Conservation (phyloP, 805 yeast species). For the Kuraishia cidri region DNA sequence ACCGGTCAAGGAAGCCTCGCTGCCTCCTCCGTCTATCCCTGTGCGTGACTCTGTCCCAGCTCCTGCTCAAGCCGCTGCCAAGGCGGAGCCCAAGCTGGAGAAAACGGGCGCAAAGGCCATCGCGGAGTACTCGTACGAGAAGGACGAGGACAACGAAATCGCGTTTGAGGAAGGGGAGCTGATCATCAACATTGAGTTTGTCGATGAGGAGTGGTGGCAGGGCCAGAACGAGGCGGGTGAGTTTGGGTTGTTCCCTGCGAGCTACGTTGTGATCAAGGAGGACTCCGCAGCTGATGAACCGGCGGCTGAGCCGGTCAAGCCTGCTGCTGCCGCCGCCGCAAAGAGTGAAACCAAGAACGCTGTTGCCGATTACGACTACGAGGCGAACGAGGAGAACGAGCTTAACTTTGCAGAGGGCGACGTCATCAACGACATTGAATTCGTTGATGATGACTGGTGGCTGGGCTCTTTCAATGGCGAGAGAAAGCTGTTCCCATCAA, state of each 20-base stretch:
- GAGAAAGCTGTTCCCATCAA: conserved; percentile 84
- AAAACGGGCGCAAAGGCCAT: conserved; percentile 33
- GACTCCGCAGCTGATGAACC: conserved; percentile 10
- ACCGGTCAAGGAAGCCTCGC: conserved; percentile 3
- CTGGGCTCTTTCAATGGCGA: conserved; percentile 75
- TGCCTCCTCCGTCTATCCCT: too few relatives aligned
- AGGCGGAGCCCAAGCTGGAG: conserved; percentile 7
- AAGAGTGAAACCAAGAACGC: conserved; percentile 33
- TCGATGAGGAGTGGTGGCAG: conserved; percentile 70
- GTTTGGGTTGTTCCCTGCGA: conserved; percentile 47
- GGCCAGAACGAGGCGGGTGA: conserved; percentile 29
- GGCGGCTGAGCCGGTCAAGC: conserved; percentile 6
- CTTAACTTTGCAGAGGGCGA: conserved; percentile 81
- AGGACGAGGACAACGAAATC: conserved; percentile 73
- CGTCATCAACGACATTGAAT: conserved; percentile 70
- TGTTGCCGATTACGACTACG: conserved; percentile 69
- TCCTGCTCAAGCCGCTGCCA: conserved; percentile 9
- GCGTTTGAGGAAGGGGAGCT: conserved; percentile 57
- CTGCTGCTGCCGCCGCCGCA: conserved; percentile 11
- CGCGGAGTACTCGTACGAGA: conserved; percentile 75
- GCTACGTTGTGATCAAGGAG: conserved; percentile 34
- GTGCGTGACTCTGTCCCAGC: conserved; percentile 5
- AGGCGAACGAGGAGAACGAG: conserved; percentile 90
- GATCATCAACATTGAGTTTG: conserved; percentile 56
- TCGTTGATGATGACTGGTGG: conserved; percentile 98